These are phyloP conservation scores for Dillenia turbinata DNA, from an alignment of 164 flowering plant genomes.

Conservation along the genomic window DNA sequence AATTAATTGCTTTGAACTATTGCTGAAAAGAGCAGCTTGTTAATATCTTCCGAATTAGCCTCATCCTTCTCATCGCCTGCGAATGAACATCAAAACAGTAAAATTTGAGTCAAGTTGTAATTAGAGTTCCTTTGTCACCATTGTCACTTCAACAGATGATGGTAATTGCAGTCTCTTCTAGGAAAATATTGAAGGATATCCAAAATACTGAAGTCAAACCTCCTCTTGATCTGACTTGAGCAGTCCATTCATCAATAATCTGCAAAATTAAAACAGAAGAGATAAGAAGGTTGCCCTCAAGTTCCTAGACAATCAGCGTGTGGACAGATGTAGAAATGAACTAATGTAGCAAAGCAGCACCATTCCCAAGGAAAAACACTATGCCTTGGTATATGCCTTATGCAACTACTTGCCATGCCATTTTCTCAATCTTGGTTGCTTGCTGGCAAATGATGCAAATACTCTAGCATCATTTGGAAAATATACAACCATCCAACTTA, in stretches of 20 bases:
- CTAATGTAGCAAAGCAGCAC: background rate
- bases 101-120: background rate
- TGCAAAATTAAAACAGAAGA: conserved; percentile 17
- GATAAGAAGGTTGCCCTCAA: too few relatives aligned
- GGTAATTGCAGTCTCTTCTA: too few relatives aligned
- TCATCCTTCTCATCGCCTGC: conserved; percentile 44
- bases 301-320: too few relatives aligned
- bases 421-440: conserved; percentile 57
- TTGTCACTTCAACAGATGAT: background rate
- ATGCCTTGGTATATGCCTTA: conserved; percentile 3
- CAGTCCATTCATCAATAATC: conserved; percentile 83
- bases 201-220: background rate
- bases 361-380: conserved; percentile 16
- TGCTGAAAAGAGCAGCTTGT: conserved; percentile 67
- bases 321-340: background rate
- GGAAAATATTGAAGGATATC: background rate
- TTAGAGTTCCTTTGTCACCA: background rate
- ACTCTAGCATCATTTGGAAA: conserved; percentile 76
- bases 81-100: conserved; percentile 17
- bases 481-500: conserved; percentile 38
- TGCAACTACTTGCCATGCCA: conserved; percentile 10
- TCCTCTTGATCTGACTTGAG: conserved; percentile 50
- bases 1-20: conserved; percentile 35
- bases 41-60: conserved; percentile 52
- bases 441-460: conserved; percentile 74